Evolutionary conservation across 306 rosid genomes (phyloP).

Genomic region (Quercus alba): DNA sequence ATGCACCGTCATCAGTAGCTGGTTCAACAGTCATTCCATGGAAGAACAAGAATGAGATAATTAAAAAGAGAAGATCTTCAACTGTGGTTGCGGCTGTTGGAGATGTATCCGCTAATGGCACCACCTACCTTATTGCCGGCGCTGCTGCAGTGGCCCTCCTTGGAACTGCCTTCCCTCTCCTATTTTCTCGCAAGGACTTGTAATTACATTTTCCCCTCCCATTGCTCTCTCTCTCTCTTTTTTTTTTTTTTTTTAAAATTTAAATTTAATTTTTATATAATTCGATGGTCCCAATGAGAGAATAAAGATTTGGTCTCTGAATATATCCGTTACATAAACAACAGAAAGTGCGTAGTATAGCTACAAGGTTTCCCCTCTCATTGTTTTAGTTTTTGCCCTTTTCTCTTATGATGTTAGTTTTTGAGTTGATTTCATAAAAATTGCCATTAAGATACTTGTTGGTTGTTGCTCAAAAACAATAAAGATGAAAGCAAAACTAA

Average conservation of each 20-base stretch:
- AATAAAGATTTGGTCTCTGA: too few species aligned
- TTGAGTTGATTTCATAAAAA: neutral
- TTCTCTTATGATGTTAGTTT: neutral
- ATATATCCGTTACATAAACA: too few species aligned
- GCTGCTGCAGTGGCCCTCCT: constrained; percentile 69
- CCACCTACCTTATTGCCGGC: constrained; percentile 64
- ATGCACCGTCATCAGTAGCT: neutral
- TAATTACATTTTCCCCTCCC: constrained; percentile 13
- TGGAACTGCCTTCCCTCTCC: constrained; percentile 85
- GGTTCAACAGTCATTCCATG: constrained; percentile 16
- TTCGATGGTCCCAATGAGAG: too few species aligned
- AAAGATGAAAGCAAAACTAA: neutral
- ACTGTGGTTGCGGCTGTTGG: constrained; percentile 74
- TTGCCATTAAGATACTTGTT: neutral
- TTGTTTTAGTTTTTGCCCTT: neutral
- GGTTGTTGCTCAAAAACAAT: neutral
- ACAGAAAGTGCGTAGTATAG: too few species aligned
- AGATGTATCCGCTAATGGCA: constrained; percentile 70
- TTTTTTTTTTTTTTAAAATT: neutral
- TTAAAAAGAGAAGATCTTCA: constrained; percentile 28
- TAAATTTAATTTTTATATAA: too few species aligned
- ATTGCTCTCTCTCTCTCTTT: neutral
- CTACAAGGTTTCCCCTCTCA: neutral
- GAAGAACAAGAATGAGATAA: constrained; percentile 20
- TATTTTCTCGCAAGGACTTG: constrained; percentile 87